Evolutionary conservation across 2,329 filamentous ascomycete genomes (phyloP), one percentile per base, ranked within the genome.

Genomic region (Penicillium aurantiogriseum): DNA sequence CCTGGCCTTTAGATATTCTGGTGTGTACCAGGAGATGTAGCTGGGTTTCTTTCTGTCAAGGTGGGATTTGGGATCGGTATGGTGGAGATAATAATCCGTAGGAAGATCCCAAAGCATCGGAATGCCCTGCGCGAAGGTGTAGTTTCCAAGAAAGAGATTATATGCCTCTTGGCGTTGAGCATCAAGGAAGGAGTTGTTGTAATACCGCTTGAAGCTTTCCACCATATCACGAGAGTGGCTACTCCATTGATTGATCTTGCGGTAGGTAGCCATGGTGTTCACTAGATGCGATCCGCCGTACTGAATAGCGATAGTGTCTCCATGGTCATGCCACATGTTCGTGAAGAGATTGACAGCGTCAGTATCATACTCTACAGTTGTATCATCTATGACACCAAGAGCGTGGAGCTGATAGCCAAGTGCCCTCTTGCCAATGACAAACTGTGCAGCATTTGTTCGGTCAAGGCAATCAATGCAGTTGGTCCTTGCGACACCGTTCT

Each of bases 391-490:
- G 31, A 99, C 88, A 6, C 94, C 94, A 4, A 99, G 82, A 3
- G 93, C 92, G 71, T 96, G 89, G 9, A 99, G 82, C 74, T 99
- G 94, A 67, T 96, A 86, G 0, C 92, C 94, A 11, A 99, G 83
- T 0, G 94, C 94, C 65, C 91, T 85, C 77, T 99, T 99, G 5
- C 92, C 94, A 67, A 99, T 95, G 31, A 99, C 92, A 66, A 97
- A 99, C 71, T 99, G 94, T 2, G 94, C 94, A 3, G 94, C 94
- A 71, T 99, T 99, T 9, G 94, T 99, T 23, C 94, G 88, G 74
- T 99, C 94, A 1, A 99, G 82, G 69, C 94, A 99, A 74, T 99
- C 94, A 67, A 99, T 97, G 73, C 94, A 99, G 70, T 99, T 99
- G 1, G 94, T 99, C 57, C 94, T 85, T 10, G 91, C 93, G 40